Percentiles rank a stretch among this genome's conserved stretches.
These are phyloP conservation scores for Dactylellina parvicollis DNA, from an alignment of 2,329 filamentous ascomycete genomes.

Conservation along the genomic window DNA sequence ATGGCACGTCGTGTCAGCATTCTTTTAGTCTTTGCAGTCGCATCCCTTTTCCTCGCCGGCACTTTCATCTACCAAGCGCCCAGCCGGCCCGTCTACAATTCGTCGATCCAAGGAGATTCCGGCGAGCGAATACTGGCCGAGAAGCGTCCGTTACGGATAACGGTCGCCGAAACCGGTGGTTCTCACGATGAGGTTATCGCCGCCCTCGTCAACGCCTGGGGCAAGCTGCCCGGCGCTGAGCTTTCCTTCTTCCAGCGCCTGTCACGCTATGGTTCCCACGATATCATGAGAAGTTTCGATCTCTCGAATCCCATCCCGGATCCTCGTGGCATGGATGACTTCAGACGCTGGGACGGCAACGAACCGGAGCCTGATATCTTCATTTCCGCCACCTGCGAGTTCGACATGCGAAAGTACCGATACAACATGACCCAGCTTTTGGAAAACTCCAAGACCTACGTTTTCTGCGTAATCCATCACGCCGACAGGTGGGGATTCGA, in stretches of 20 bases:
- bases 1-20: slow-evolving; percentile 55
- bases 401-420: slow-evolving; percentile 54
- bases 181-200: slow-evolving; percentile 59
- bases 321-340: slow-evolving; percentile 43
- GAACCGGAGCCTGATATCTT: slow-evolving; percentile 56
- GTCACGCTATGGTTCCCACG: slow-evolving; percentile 57
- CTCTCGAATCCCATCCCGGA: slow-evolving; percentile 53
- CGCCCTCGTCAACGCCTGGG: slow-evolving; percentile 58
- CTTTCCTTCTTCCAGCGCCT: slow-evolving; percentile 57
- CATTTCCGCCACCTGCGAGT: slow-evolving; percentile 58
- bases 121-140: slow-evolving; percentile 35
- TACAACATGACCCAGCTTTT: slow-evolving; percentile 55
- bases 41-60: slow-evolving; percentile 53
- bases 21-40: slow-evolving; percentile 51
- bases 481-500: slow-evolving; percentile 56
- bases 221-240: slow-evolving; percentile 55
- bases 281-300: slow-evolving; percentile 58
- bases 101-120: background rate
- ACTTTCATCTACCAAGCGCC: slow-evolving; percentile 54
- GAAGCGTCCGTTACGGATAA: slow-evolving; percentile 46
- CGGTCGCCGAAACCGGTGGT: slow-evolving; percentile 57
- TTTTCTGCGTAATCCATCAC: slow-evolving; percentile 58
- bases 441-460: slow-evolving; percentile 56
- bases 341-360: slow-evolving; percentile 37
- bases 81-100: slow-evolving; percentile 28